Base-by-base conservation (phyloP, 2,329 filamentous ascomycete genomes). In the Neopestalotiopsis sp. region DNA sequence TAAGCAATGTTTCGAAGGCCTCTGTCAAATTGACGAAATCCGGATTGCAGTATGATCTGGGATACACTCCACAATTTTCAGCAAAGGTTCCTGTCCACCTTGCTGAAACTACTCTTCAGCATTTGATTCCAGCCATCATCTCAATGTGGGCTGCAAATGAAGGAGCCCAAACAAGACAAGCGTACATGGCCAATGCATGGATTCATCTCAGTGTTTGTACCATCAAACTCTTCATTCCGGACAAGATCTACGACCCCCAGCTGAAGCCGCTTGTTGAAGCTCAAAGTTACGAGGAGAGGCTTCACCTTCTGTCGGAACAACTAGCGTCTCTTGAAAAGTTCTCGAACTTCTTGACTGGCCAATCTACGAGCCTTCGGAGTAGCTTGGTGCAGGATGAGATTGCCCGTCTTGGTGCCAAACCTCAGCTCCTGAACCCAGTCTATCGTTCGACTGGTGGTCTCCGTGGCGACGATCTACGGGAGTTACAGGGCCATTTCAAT, bases 241-340 rank as follows among this genome's bases (percentile, higher is more conserved):
- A 97, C 78, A 91, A 91, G 73, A 88, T 92, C 3, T 96, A 95
- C 75, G 96, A 99, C 78, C 96, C 96, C 1, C 88, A 91, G 69
- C 83, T 91, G 69, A 84, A 87, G 65, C 88, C 89, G 5, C 84
- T 88, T 65, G 87, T 97, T 20, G 91, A 94, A 73, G 87, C 89
- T 24, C 83, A 86, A 58, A 88, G 87, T 66, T 84, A 87, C 67
- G 77, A 84, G 58, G 83, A 90, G 68, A 84, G 92, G 53, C 86
- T 88, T 61, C 72, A 78, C 3, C 82, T 86, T 10, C 80, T 97
- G 1, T 78, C 84, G 13, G 76, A 81, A 5, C 90, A 89, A 69
- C 84, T 94, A 1, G 74, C 84, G 5, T 88, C 89, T 0, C 81
- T 98, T 9, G 81, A 84, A 61, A 74, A 82, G 2, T 97, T 95